Percentiles rank a stretch among this genome's conserved stretches.
Evolutionary conservation across 2,329 filamentous ascomycete species (phyloP).

Genomic region (Xylariales sp.): DNA sequence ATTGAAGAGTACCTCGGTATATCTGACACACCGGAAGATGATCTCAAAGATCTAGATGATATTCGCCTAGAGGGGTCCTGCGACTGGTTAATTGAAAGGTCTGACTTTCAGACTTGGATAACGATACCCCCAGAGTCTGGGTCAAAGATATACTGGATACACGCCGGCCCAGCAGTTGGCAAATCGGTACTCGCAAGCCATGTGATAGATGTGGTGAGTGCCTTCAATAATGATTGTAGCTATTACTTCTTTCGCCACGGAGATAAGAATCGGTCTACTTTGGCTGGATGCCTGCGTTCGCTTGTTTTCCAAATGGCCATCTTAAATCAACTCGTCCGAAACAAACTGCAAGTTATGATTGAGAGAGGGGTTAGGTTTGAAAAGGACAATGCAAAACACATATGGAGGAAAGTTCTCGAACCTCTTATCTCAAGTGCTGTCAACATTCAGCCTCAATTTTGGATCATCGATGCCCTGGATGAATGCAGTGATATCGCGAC

Average conservation of each 20-base stretch:
- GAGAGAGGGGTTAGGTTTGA: too few species aligned
- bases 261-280: constrained; percentile 8
- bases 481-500: constrained; percentile 17
- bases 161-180: constrained; percentile 16
- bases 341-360: too few species aligned
- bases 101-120: too few species aligned
- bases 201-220: constrained; percentile 7
- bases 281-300: constrained; percentile 16
- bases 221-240: constrained; percentile 8
- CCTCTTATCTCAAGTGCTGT: constrained; percentile 22
- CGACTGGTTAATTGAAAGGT: constrained; percentile 13
- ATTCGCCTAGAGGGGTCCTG: neutral
- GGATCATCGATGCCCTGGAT: constrained; percentile 31
- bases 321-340: constrained; percentile 13
- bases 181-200: constrained; percentile 9
- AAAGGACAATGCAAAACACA: constrained; percentile 19
- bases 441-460: constrained; percentile 17
- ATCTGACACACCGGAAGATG: neutral
- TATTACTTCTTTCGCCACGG: constrained; percentile 17
- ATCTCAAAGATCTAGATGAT: neutral
- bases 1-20: neutral
- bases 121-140: too few species aligned
- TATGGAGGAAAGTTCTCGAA: constrained; percentile 28
- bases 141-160: too few species aligned
- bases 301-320: constrained; percentile 29